Conservation (phyloP, 148 eudicot species). For the Rhododendron molle region DNA sequence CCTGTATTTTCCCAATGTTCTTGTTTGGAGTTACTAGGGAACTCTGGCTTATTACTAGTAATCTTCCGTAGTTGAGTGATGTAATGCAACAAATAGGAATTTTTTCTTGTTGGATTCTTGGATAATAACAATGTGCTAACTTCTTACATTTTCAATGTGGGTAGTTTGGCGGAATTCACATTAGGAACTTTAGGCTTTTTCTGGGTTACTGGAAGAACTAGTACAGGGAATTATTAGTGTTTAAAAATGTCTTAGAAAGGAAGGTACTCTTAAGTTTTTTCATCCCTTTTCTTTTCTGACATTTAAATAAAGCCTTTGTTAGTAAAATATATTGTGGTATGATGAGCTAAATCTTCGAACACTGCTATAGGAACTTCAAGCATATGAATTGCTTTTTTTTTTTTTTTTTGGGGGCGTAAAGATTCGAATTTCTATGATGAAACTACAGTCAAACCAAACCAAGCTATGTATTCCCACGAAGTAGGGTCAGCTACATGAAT, state of each 20-base stretch:
- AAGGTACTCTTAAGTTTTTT: background rate
- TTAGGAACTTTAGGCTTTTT: conserved; percentile 2
- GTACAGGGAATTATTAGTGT: background rate
- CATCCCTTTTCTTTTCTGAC: background rate
- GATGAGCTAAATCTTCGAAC: background rate
- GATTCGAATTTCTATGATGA: no score
- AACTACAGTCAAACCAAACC: background rate
- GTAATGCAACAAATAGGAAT: background rate
- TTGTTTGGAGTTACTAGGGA: background rate
- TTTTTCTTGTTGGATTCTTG: background rate
- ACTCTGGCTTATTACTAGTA: background rate
- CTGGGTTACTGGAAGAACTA: background rate
- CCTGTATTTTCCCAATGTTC: background rate
- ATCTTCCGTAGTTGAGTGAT: background rate
- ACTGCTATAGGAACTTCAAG: background rate
- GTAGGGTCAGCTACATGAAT: background rate
- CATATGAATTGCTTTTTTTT: background rate
- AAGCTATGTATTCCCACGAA: background rate
- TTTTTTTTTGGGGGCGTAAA: no score
- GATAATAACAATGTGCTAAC: background rate
- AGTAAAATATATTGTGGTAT: background rate
- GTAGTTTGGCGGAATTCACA: background rate
- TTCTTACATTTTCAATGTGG: conserved; percentile 1
- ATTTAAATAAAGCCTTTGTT: background rate
- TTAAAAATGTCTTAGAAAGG: background rate